Conservation (phyloP, 2,329 filamentous ascomycete species). For the Grosmannia huntii region DNA sequence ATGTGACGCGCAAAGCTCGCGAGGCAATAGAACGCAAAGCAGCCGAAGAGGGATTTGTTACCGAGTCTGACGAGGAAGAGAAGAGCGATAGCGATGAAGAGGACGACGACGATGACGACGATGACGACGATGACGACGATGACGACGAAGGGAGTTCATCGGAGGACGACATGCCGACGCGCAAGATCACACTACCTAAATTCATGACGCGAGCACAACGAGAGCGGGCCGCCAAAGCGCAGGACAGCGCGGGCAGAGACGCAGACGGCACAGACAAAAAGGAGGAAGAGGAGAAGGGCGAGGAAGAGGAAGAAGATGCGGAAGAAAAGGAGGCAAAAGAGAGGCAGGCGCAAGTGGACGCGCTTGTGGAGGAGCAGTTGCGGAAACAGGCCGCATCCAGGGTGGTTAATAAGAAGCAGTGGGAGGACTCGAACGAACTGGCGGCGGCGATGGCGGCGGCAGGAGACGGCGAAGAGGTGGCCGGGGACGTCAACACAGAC, state of each 20-base stretch:
- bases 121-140: conserved; percentile 22
- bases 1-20: conserved; percentile 30
- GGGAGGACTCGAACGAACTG: conserved; percentile 59
- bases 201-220: conserved; percentile 50
- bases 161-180: conserved; percentile 43
- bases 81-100: conserved; percentile 27
- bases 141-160: conserved; percentile 29
- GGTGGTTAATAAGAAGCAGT: conserved; percentile 57
- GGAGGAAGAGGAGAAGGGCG: conserved; percentile 11
- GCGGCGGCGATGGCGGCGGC: conserved; percentile 47
- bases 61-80: conserved; percentile 35
- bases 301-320: conserved; percentile 25
- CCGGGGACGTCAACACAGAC: conserved; percentile 72
- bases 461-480: conserved; percentile 79
- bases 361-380: conserved; percentile 78
- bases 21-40: conserved; percentile 34
- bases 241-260: conserved; percentile 17
- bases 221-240: conserved; percentile 15
- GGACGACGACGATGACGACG: conserved; percentile 39
- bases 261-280: conserved; percentile 8
- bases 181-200: conserved; percentile 49
- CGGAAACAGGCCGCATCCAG: conserved; percentile 66
- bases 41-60: conserved; percentile 51
- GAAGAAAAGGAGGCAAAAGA: conserved; percentile 35
- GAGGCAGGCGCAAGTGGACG: conserved; percentile 59